Evolutionary conservation across 257 asterid genomes (phyloP), one percentile per base, ranked within the genome.

Genomic region (Plantago ovata): DNA sequence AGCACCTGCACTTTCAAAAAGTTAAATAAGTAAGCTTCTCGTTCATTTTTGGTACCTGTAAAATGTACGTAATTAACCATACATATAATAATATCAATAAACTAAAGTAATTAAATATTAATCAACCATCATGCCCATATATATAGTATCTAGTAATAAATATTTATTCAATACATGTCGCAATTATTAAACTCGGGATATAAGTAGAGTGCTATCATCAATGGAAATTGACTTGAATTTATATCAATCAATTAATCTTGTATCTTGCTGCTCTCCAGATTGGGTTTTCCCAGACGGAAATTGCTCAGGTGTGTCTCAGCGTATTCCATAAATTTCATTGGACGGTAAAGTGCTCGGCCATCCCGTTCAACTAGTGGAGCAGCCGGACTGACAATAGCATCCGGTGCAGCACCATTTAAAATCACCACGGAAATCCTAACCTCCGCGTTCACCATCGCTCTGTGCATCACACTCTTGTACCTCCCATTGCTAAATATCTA

Each of bases 241-340:
- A 42, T 8, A 28, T 41, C 46, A 4, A 2, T 23, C 15, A n/a
- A 13, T 28, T 54, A 45, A 14, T 33, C 54, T 16, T 56, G 44
- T 15, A 70, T 58, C 54, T 58, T 44, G 46, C 58, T 7, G 58
- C 54, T 47, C 16, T 81, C 89, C 71, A 84, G 52, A 45, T 73
- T 74, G 36, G 70, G 28, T 46, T 79, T 84, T 0, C 70, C 83
- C 16, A 67, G 40, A 10, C 77, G 77, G 9, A 66, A 62, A 51
- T 66, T 81, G 19, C 73, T 53, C 21, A 77, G 72, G 62, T 69
- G 73, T 8, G 66, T 11, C 50, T 81, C 76, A 16, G 81, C 43
- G 53, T 81, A 84, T 0, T 84, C 86, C 10, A 69, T 77, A 52
- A 68, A 84, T 53, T 79, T 79, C 70, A 77, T 70, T 1, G 84